Evolutionary conservation across 1,284 basidiomycete species (phyloP).

Genomic region (Pisolithus thermaeus): DNA sequence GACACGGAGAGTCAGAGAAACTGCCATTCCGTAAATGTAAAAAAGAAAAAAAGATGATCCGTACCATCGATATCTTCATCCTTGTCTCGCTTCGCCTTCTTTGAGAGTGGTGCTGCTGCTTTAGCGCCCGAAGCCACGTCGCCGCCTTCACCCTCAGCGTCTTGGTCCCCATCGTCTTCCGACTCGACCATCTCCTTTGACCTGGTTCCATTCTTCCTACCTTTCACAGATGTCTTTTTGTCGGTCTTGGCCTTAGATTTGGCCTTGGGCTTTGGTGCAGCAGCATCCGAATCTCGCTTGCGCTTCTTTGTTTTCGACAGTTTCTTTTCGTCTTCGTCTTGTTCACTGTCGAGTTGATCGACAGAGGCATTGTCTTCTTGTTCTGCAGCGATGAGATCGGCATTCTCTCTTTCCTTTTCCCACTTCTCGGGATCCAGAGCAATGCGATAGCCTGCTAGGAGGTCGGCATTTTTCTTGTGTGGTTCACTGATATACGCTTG

Average conservation of each 20-base stretch:
- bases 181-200: conserved; percentile 65
- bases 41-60: conserved; percentile 14
- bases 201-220: conserved; percentile 57
- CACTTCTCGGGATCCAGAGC: conserved; percentile 79
- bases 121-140: conserved; percentile 52
- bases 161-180: conserved; percentile 49
- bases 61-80: conserved; percentile 58
- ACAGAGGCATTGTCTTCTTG: conserved; percentile 61
- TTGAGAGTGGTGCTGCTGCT: conserved; percentile 54
- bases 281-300: conserved; percentile 46
- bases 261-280: conserved; percentile 35
- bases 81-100: conserved; percentile 62
- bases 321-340: conserved; percentile 41
- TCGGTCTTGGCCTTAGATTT: conserved; percentile 32
- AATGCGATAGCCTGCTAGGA: conserved; percentile 76
- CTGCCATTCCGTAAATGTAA: not conserved
- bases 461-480: conserved; percentile 69
- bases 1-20: conserved; percentile 8
- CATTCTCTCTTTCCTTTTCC: conserved; percentile 54
- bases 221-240: conserved; percentile 34
- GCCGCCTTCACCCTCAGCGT: conserved; percentile 40
- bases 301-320: conserved; percentile 53
- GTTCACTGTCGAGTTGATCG: conserved; percentile 61
- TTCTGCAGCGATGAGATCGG: conserved; percentile 42
- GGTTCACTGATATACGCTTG: conserved; percentile 74